Evolutionary conservation across 2,329 filamentous ascomycete genomes (phyloP), one percentile per base, ranked within the genome.

Genomic region (Cytospora piceicola): DNA sequence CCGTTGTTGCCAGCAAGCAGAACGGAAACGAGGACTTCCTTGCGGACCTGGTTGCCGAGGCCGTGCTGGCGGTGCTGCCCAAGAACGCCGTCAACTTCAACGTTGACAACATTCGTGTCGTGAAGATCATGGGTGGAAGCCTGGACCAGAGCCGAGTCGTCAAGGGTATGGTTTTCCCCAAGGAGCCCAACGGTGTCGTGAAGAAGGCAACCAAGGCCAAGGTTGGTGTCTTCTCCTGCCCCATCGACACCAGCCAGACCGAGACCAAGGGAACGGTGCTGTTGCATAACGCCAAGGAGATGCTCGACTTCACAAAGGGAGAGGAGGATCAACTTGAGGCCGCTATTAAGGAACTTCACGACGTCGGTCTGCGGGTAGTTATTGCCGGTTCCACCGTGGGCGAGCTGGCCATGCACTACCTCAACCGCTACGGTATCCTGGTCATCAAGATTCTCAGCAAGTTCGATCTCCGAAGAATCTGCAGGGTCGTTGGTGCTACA

Each of bases 221-320:
- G 86, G 95, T 99, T 69, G 95, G 90, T 70, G 94, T 99, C 66
- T 99, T 91, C 84, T 95, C 93, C 71, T 99, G 95, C 81, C 90
- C 95, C 49, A 93, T 99, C 78, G 95, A 99, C 77, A 93, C 86
- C 77, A 93, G 90, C 75, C 94, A 97, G 82, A 99, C 96, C 51
- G 95, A 99, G 83, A 99, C 95, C 74, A 99, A 99, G 85, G 96
- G 96, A 58, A 99, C 95, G 14, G 95, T 99, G 54, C 85, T 99
- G 61, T 81, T 99, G 73, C 93, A 99, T 81, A 99, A 97, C 76
- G 94, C 94, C 67, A 91, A 98, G 83, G 95, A 99, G 81, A 98
- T 99, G 92, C 86, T 98, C 76, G 91, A 98, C 77, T 99, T 98
- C 81, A 97, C 93, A 73, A 97, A 94, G 83, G 96, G 95, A 69